Evolutionary conservation across 2,329 filamentous ascomycete species (phyloP), one percentile per base, ranked within the genome.

Genomic region (Coniochaeta pulveracea): DNA sequence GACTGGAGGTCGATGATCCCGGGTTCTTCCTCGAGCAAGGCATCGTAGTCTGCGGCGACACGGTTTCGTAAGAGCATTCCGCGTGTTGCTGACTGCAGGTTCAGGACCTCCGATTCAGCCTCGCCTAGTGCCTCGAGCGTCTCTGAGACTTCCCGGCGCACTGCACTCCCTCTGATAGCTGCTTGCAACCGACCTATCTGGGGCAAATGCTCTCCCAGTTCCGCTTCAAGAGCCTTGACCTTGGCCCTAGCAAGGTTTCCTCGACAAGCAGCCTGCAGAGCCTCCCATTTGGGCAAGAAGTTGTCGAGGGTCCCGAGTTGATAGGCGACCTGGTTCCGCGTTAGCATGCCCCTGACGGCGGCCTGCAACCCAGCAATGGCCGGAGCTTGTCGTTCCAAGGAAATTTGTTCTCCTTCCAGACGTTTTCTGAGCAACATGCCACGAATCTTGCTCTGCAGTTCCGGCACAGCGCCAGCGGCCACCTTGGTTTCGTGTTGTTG

Each of bases 401-500:
- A 52, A 42, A 61, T 55, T 36, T 69, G 59, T 37, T 76, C 69
- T 32, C 67, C 57, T 12, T 66, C 61, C 35, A 79, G 55, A 29
- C 65, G 63, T 39, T 58, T 64, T 45, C 83, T 68, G 41, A 76
- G 54, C 37, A 85, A 54, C 58, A 75, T 69, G 46, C 81, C 83
- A 38, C 82, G 70, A 43, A 76, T 69, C 25, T 71, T 69, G 35
- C 78, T 73, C 57, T 86, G 81, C 26, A 85, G 63, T 29, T 62
- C 58, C 38, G 63, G 58, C 24, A 81, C 65, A 33, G 67, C 60
- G 19, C 62, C 62, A 43, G 68, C 57, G 34, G 64, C 58, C 42
- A 63, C 53, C 42, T 58, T 60, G 12, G 72, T 74, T 49, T 73
- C 69, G 40, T 63, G 57, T 45, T 71, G 67, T 55, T 74, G 74